A percentile compares a stretch with the other conserved stretches of the same genome.
phyloP scores from a whole-genome alignment of 2,329 filamentous ascomycete genomes.

The Pseudopithomyces maydicus region DNA sequence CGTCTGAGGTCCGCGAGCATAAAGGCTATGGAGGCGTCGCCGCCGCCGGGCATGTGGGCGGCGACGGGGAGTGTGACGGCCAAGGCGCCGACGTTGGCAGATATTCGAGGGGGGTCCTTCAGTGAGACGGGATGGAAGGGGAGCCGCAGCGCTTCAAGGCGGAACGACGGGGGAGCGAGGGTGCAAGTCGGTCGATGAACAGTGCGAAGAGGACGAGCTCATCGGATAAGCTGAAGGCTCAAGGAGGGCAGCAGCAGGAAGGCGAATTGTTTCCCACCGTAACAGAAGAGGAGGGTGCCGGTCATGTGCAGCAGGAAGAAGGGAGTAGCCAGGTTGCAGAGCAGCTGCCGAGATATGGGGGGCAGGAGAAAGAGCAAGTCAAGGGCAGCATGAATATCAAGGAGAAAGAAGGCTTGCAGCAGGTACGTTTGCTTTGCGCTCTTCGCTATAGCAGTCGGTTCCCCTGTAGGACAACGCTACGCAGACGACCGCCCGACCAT shows the following conservation, averaged over 20 bases:
- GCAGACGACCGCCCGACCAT: no score
- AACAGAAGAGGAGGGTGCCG: constrained; percentile 29
- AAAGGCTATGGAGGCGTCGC: constrained; percentile 44
- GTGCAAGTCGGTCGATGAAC: constrained; percentile 5
- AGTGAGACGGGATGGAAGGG: constrained; percentile 40
- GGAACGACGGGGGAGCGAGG: constrained; percentile 28
- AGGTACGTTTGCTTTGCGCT: constrained; percentile 19
- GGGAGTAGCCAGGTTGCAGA: neutral
- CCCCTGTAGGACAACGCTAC: no score
- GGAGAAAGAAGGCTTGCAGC: constrained; percentile 21
- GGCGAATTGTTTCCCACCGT: constrained; percentile 36
- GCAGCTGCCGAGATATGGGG: constrained; percentile 13
- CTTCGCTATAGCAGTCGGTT: neutral
- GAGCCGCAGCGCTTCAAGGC: constrained; percentile 32
- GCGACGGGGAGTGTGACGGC: constrained; percentile 49
- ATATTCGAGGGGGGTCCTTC: constrained; percentile 48
- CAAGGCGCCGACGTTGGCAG: constrained; percentile 49
- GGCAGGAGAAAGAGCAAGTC: constrained; percentile 19
- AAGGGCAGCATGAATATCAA: constrained; percentile 25
- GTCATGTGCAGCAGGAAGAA: constrained; percentile 6
- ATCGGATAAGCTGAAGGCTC: constrained; percentile 15
- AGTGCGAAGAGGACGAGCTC: constrained; percentile 14
- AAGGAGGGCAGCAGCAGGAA: constrained; percentile 29
- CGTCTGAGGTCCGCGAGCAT: constrained; percentile 43
- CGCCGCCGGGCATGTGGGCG: constrained; percentile 51